Conservation (phyloP, 1,139 yeast species). For the Yamadazyma sp. region DNA sequence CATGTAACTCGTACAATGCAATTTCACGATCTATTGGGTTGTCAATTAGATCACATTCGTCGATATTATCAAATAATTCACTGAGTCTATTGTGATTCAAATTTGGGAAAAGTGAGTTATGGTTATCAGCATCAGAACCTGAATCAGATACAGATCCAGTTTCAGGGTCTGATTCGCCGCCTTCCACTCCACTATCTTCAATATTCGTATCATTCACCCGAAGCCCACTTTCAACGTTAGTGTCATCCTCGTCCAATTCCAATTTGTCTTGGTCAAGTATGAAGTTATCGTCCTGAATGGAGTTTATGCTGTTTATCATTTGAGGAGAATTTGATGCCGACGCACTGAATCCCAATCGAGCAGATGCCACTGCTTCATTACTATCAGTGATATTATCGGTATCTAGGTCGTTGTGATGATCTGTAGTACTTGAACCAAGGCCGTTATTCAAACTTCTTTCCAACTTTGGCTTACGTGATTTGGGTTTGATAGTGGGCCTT, state of each 20-base stretch:
- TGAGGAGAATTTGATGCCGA: slow-evolving; percentile 46
- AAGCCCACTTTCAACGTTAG: slow-evolving; percentile 22
- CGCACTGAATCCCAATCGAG: slow-evolving; percentile 26
- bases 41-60: slow-evolving; percentile 35
- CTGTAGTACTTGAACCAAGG: background rate
- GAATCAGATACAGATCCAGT: slow-evolving; percentile 19
- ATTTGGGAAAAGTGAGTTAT: slow-evolving; percentile 13
- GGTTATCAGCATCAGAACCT: slow-evolving; percentile 20
- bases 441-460: slow-evolving; percentile 5
- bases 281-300: slow-evolving; percentile 33
- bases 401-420: slow-evolving; percentile 2
- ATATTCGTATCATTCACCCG: slow-evolving; percentile 24
- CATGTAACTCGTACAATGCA: slow-evolving; percentile 39
- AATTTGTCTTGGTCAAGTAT: slow-evolving; percentile 37
- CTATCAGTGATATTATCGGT: slow-evolving; percentile 5
- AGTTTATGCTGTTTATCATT: slow-evolving; percentile 35
- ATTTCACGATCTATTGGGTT: slow-evolving; percentile 41
- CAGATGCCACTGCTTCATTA: slow-evolving; percentile 3
- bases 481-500: slow-evolving; percentile 39
- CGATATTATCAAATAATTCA: slow-evolving; percentile 34
- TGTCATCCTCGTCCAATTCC: slow-evolving; percentile 30
- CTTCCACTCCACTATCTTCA: slow-evolving; percentile 17
- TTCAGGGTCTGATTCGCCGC: slow-evolving; percentile 20
- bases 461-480: slow-evolving; percentile 27
- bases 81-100: slow-evolving; percentile 17